A percentile compares a stretch with the other conserved stretches of the same genome.
Conservation (phyloP, 108 stramenopile genomes). For the Aurantiochytrium sp. region DNA sequence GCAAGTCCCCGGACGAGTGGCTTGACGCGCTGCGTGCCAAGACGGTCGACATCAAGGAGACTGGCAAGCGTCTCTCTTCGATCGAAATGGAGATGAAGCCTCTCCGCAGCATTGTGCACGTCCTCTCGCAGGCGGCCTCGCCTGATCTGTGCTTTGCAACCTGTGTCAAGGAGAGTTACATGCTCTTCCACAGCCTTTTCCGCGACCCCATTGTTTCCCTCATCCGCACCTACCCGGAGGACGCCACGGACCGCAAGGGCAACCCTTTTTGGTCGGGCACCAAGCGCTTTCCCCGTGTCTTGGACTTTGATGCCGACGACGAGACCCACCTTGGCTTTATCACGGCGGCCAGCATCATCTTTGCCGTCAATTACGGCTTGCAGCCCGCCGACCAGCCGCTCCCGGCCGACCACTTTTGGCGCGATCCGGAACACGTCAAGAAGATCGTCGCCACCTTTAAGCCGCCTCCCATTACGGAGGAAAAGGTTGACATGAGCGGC, state of each 20-base stretch:
- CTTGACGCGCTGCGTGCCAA: neutral
- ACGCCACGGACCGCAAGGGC: constrained; percentile 34
- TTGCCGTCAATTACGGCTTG: constrained; percentile 44
- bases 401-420: constrained; percentile 12
- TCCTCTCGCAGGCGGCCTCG: constrained; percentile 21
- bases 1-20: constrained; percentile 31
- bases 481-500: constrained; percentile 19
- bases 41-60: neutral
- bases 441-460: neutral
- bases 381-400: constrained; percentile 12
- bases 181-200: constrained; percentile 43
- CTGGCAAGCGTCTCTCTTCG: neutral
- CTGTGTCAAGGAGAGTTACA: constrained; percentile 35
- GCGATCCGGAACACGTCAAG: neutral
- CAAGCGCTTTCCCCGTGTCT: constrained; percentile 46
- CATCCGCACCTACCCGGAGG: constrained; percentile 46
- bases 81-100: constrained; percentile 38
- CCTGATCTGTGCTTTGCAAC: constrained; percentile 20
- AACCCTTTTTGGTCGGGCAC: constrained; percentile 53
- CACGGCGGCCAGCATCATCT: constrained; percentile 38
- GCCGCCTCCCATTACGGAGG: neutral
- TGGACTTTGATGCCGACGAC: constrained; percentile 22
- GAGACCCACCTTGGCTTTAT: constrained; percentile 40
- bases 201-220: constrained; percentile 44
- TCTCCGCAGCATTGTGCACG: constrained; percentile 1